Conservation (phyloP, 2,329 filamentous ascomycete species). For the Blastomyces percursus region DNA sequence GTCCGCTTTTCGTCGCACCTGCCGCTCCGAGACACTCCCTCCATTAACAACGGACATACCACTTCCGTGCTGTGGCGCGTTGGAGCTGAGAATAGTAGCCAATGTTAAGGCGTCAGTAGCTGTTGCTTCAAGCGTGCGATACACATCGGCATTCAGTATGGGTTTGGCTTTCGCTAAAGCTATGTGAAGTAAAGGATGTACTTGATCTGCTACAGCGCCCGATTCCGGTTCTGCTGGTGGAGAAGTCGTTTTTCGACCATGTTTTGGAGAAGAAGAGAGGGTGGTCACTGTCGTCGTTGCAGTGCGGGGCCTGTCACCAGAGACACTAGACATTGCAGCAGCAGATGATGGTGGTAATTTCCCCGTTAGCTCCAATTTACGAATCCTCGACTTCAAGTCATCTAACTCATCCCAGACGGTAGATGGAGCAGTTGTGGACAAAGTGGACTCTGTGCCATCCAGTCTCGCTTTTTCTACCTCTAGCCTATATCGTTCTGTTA, state of each 20-base stretch:
- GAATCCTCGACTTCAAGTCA: conserved; percentile 85
- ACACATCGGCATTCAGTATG: conserved; percentile 60
- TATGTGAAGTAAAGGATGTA: conserved; percentile 67
- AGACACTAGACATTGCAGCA: conserved; percentile 62
- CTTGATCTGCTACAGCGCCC: conserved; percentile 41
- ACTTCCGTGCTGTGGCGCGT: conserved; percentile 48
- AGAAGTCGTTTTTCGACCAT: conserved; percentile 44
- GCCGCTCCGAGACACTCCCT: conserved; percentile 54
- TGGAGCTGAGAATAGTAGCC: conserved; percentile 63
- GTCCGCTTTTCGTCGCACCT: conserved; percentile 80
- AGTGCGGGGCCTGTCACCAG: conserved; percentile 74
- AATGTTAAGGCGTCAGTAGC: conserved; percentile 71
- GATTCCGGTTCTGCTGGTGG: conserved; percentile 24
- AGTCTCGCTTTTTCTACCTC: conserved; percentile 27
- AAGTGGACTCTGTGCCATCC: conserved; percentile 73
- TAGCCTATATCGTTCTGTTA: conserved; percentile 24
- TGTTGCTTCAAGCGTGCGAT: conserved; percentile 66
- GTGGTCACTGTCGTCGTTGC: conserved; percentile 87
- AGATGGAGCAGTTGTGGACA: conserved; percentile 78
- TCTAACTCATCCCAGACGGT: conserved; percentile 98
- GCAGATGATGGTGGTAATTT: conserved; percentile 75
- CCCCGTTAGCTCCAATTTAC: conserved; percentile 77
- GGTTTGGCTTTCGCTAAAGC: conserved; percentile 69
- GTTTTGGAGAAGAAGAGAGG: conserved; percentile 78
- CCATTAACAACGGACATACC: conserved; percentile 28